Base-by-base conservation (phyloP, 129 eudicot species). In the Centrapalus pauciflorus region DNA sequence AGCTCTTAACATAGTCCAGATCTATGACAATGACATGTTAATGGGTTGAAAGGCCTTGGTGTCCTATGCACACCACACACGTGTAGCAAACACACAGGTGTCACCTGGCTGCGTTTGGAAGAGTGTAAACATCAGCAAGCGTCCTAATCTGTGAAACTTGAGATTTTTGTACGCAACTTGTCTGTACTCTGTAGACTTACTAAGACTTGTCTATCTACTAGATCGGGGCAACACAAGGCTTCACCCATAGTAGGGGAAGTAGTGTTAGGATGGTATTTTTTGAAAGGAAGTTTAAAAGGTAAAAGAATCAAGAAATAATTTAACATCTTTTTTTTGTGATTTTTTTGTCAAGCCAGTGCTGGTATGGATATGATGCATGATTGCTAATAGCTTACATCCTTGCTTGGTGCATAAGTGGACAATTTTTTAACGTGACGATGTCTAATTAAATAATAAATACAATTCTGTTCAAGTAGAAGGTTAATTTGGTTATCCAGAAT, bases 21-120 rank as follows among this genome's bases (percentile, higher is more conserved):
- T 45, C 51, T 10, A 45, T 45, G 21, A 14, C 51, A 45, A 45
- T 2, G 20, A 45, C 20, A 45, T 45, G 43, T 41, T n/a, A 7
- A 8, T 13, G 51, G 51, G 21, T 14, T 13, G 51, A 45, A 4
- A 3, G 49, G 20, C 7, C 7, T 45, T 14, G 9, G 51, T 45
- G 7, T 45, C 23, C 16, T 9, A 9, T n/a, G n/a, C n/a, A n/a
- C n/a, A 45, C n/a, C 21, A 19, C 58, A 20, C 11, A 20, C 34
- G 8, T 12, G 48, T 57, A 58, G 75, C 45, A 27, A 28, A 57
- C 30, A 59, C 66, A 28, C 58, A 28, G 29, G 9, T 69, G 55
- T 24, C 35, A 16, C 6, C 16, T 27, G 55, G 56, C 35, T 45
- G 75, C 21, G 43, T 58, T 35, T 70, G 14, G 57, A 29, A 57